Base-by-base conservation (phyloP, 1,139 yeast genomes). In the Lizanozyma gosingica region DNA sequence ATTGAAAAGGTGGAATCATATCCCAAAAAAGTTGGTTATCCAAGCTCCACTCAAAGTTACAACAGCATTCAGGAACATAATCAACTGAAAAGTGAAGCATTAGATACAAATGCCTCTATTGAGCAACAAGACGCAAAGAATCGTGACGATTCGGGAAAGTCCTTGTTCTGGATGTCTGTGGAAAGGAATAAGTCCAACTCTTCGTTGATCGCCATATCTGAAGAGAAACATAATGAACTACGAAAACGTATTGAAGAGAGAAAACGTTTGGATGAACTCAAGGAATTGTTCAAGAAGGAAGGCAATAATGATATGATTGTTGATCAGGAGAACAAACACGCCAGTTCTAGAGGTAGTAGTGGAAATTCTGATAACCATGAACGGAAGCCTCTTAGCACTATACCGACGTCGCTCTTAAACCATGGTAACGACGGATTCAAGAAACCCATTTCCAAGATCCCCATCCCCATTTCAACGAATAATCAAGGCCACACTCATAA, bases 211-310 rank as follows among this genome's bases (percentile, higher is more conserved):
- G 6, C 29, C 29, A 22, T 51, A 38, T 47, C 55, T 3, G 51
- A 50, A 37, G 55, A 55, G 16, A 59, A 57, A 38, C 61, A 59
- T 39, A 41, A 46, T 3, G 65, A 60, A 39, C 46, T 62, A 9
- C 48, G 63, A 38, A 49, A 48, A 39, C 45, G 61, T 40, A 59
- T 60, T 15, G 63, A 62, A 29, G 57, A 60, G 37, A 60, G 59
- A 40, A 55, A 55, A 41, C 43, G 35, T 35, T 32, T 51, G 8
- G 53, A 53, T 40, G 57, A 52, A 45, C 35, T 48, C 29, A 22
- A 22, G 11, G 29, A 22, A 22, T 22, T 22, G 11, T 36, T 4
- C 2, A 18, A 33, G 14, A 15, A 15, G 35, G 15, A 15, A 33
- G 9, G 9, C 14, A 6, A 33, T 22, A 11, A 6, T 22, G 29